Evolutionary conservation across 495 filamentous ascomycete species (phyloP).

Genomic region (Evernia prunastri): DNA sequence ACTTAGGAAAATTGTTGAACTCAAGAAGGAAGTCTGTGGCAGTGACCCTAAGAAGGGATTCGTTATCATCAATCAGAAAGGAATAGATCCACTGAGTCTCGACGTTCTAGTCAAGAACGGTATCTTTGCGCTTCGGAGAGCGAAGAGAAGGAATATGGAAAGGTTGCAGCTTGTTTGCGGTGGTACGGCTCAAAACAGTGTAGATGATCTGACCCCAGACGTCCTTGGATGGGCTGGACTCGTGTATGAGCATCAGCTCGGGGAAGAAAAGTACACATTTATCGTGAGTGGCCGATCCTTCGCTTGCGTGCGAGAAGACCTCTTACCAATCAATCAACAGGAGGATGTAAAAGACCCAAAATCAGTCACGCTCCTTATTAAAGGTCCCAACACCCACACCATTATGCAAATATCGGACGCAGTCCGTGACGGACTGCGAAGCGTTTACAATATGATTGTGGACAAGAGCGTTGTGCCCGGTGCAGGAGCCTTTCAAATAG

Average conservation of each 20-base stretch:
- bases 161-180: constrained; percentile 90
- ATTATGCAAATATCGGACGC: constrained; percentile 95
- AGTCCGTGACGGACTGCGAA: constrained; percentile 90
- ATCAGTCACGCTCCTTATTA: constrained; percentile 97
- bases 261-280: constrained; percentile 98
- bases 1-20: constrained; percentile 91
- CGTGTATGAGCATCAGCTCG: constrained; percentile 95
- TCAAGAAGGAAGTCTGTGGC: constrained; percentile 97
- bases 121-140: constrained; percentile 86
- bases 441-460: constrained; percentile 98
- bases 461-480: constrained; percentile 92
- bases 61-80: constrained; percentile 98
- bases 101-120: constrained; percentile 97
- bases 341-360: constrained; percentile 98
- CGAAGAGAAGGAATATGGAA: constrained; percentile 98
- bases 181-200: constrained; percentile 86
- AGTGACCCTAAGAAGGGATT: constrained; percentile 92
- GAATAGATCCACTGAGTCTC: constrained; percentile 91
- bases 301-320: not conserved
- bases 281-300: constrained; percentile 41
- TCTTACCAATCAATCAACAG: constrained; percentile 30
- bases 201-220: constrained; percentile 84
- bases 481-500: constrained; percentile 92
- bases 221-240: constrained; percentile 92
- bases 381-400: constrained; percentile 93